Evolutionary conservation across 306 rosid genomes (phyloP).

Genomic region (Malus orientalis): DNA sequence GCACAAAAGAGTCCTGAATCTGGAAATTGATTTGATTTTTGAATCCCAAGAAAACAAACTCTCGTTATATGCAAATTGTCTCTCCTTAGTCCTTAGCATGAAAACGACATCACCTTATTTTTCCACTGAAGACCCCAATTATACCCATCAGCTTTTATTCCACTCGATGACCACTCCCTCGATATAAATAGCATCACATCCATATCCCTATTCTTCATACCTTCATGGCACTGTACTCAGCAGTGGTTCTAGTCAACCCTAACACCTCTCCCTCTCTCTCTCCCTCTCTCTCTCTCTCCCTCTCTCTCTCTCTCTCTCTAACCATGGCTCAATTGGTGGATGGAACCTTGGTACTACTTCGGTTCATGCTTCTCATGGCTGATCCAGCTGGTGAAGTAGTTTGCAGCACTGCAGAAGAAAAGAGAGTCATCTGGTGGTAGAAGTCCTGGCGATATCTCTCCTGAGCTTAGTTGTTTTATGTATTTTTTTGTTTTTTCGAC

Average conservation of each 20-base stretch:
- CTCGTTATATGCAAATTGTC: constrained; percentile 46
- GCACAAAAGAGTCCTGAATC: background rate
- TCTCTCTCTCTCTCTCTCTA: background rate
- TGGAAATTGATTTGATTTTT: constrained; percentile 11
- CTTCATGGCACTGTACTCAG: constrained; percentile 21
- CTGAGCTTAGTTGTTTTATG: constrained; percentile 66
- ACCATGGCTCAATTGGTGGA: constrained; percentile 4
- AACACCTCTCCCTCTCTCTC: background rate
- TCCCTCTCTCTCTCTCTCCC: background rate
- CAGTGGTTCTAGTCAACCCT: background rate
- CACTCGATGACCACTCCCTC: constrained; percentile 20
- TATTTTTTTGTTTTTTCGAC: background rate
- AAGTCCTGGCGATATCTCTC: constrained; percentile 69
- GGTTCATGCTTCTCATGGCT: constrained; percentile 8
- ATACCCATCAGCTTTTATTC: constrained; percentile 28
- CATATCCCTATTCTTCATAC: background rate
- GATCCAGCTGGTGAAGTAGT: background rate
- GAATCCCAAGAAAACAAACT: constrained; percentile 81
- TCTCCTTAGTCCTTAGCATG: constrained; percentile 22
- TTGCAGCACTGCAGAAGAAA: background rate
- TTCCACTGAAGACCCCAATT: constrained; percentile 43
- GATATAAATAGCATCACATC: constrained; percentile 22
- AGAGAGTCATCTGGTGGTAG: constrained; percentile 5
- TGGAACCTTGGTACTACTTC: background rate
- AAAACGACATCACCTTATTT: constrained; percentile 59